Conservation (phyloP, 192 early-diverging fungal species). For the Gonapodya prolifera region DNA sequence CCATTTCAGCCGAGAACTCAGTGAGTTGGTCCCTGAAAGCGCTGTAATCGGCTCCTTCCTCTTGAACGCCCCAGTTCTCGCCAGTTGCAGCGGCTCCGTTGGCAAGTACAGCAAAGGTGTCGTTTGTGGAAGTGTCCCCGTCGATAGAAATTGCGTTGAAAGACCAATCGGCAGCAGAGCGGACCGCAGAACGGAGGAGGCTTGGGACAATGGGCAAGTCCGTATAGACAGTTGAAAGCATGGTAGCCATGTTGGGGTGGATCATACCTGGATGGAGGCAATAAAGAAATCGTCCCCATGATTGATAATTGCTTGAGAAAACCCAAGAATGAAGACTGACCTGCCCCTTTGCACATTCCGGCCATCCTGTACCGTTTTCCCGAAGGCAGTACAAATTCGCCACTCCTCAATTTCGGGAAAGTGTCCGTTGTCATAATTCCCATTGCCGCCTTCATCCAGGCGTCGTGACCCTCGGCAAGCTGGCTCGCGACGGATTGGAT, state of each 20-base stretch:
- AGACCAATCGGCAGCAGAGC: constrained; percentile 71
- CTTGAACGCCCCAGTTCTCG: constrained; percentile 23
- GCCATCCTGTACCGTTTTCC: constrained; percentile 61
- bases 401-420: constrained; percentile 80
- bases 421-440: constrained; percentile 98
- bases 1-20: constrained; percentile 72
- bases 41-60: constrained; percentile 37
- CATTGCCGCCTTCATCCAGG: constrained; percentile 69
- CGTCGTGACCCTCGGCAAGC: constrained; percentile 37
- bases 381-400: constrained; percentile 29
- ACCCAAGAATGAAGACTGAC: constrained; percentile 49
- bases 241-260: constrained; percentile 96
- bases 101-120: constrained; percentile 79
- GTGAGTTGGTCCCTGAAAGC: constrained; percentile 62
- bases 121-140: constrained; percentile 95
- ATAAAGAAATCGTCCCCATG: background rate
- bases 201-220: constrained; percentile 54
- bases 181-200: constrained; percentile 58
- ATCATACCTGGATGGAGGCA: constrained; percentile 16
- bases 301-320: background rate
- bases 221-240: constrained; percentile 77
- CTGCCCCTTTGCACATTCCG: constrained; percentile 92
- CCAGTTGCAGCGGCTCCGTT: constrained; percentile 54
- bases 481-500: constrained; percentile 18
- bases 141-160: constrained; percentile 94